These are phyloP conservation scores for Tilletiaria anomala DNA, from an alignment of 1,284 basidiomycete genomes.

Conservation along the genomic window DNA sequence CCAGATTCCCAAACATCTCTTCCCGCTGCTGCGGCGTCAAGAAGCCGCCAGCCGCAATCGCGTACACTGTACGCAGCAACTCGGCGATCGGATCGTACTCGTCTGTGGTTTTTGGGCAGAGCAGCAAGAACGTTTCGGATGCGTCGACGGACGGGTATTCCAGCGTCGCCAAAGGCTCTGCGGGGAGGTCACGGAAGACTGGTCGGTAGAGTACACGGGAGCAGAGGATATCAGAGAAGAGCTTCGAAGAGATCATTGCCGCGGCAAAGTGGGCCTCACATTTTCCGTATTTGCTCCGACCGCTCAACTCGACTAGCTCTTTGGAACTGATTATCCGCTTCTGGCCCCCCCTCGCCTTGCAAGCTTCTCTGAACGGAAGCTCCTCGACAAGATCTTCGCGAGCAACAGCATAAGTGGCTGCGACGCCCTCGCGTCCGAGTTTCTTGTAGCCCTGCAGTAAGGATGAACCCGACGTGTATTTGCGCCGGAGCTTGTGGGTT, in stretches of 20 bases:
- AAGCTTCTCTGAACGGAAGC: too few relatives aligned
- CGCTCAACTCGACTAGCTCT: too few relatives aligned
- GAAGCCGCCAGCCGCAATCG: constrained; percentile 25
- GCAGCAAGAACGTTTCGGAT: constrained; percentile 20
- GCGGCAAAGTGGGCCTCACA: too few relatives aligned
- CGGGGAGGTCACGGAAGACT: background rate
- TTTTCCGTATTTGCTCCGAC: too few relatives aligned
- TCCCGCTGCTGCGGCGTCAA: constrained; percentile 9
- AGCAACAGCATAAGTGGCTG: background rate
- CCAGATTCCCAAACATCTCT: constrained; percentile 24
- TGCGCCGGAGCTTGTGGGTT: too few relatives aligned
- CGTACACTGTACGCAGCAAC: constrained; percentile 21
- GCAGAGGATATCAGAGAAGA: too few relatives aligned
- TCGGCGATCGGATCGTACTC: constrained; percentile 37
- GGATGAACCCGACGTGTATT: too few relatives aligned
- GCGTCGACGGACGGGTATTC: constrained; percentile 23
- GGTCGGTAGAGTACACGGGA: too few relatives aligned
- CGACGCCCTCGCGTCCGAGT: background rate
- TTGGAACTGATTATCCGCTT: too few relatives aligned
- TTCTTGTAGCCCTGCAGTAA: too few relatives aligned
- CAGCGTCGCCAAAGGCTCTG: constrained; percentile 3
- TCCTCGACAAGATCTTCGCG: background rate
- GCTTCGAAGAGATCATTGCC: too few relatives aligned
- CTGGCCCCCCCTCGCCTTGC: too few relatives aligned
- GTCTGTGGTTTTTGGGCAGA: constrained; percentile 28